phyloP scores from a whole-genome alignment of 495 filamentous ascomycete species.

The Staphylotrichum longicolle region DNA sequence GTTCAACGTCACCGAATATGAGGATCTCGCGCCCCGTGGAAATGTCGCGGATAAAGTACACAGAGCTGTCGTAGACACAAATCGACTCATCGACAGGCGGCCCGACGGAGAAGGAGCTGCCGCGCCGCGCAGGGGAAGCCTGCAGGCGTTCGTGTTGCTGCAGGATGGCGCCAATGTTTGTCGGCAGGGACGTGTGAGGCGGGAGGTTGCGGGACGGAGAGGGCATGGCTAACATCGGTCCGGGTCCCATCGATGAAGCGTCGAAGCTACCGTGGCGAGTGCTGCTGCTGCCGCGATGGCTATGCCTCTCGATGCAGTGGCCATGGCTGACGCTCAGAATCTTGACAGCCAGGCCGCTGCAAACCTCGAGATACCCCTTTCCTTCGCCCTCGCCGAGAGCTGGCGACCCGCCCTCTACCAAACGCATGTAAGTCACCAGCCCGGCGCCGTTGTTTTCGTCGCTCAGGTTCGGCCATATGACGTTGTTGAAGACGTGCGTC shows the following conservation, averaged over 20 bases:
- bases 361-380: slow-evolving; percentile 79
- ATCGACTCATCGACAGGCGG: slow-evolving; percentile 37
- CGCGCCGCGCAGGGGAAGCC: slow-evolving; percentile 13
- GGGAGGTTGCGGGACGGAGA: slow-evolving; percentile 23
- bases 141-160: slow-evolving; percentile 28
- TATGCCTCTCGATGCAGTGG: slow-evolving; percentile 71
- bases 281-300: slow-evolving; percentile 52
- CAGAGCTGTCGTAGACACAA: slow-evolving; percentile 78
- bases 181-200: slow-evolving; percentile 26
- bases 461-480: slow-evolving; percentile 96
- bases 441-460: slow-evolving; percentile 95
- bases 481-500: slow-evolving; percentile 91
- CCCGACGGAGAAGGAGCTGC: slow-evolving; percentile 28
- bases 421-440: slow-evolving; percentile 81
- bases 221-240: slow-evolving; percentile 5
- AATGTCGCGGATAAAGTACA: slow-evolving; percentile 82
- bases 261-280: slow-evolving; percentile 44
- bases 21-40: slow-evolving; percentile 70
- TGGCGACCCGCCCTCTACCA: slow-evolving; percentile 82
- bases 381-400: slow-evolving; percentile 71
- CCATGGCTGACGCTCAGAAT: slow-evolving; percentile 83
- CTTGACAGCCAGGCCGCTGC: slow-evolving; percentile 75
- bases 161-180: slow-evolving; percentile 24
- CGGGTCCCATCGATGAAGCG: slow-evolving; percentile 21
- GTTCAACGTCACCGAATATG: slow-evolving; percentile 94